Conservation (phyloP, 169 alveolate species). For the Plasmodium chabaudi region DNA sequence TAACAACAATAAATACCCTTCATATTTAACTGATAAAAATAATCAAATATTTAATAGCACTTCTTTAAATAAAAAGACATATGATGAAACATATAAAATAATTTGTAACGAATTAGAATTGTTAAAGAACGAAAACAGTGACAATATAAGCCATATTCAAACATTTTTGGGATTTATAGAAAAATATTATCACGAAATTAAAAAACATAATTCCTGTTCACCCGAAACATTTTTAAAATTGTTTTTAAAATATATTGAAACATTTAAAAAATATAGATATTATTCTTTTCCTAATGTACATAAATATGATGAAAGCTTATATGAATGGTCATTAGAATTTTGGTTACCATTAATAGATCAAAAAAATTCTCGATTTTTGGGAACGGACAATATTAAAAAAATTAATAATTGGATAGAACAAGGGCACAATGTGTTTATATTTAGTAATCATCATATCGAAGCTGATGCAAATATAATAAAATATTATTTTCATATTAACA, state of each 20-base stretch:
- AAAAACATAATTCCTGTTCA: slow-evolving; percentile 63
- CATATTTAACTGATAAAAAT: slow-evolving; percentile 7
- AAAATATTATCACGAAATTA: slow-evolving; percentile 47
- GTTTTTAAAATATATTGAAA: slow-evolving; percentile 26
- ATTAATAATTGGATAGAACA: slow-evolving; percentile 59
- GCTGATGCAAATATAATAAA: slow-evolving; percentile 77
- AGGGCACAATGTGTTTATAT: slow-evolving; percentile 59
- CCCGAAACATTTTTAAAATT: slow-evolving; percentile 46
- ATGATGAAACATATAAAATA: slow-evolving; percentile 41
- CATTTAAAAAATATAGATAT: slow-evolving; percentile 63
- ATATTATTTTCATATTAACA: slow-evolving; percentile 45
- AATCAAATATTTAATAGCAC: slow-evolving; percentile 4
- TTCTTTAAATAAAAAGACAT: slow-evolving; percentile 16
- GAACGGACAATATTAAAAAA: slow-evolving; percentile 43
- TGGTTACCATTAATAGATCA: slow-evolving; percentile 67
- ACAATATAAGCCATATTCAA: slow-evolving; percentile 21
- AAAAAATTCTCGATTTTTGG: slow-evolving; percentile 63
- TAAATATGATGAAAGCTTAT: slow-evolving; percentile 54
- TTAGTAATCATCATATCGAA: slow-evolving; percentile 78
- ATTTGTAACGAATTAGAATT: slow-evolving; percentile 23
- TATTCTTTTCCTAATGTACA: slow-evolving; percentile 69
- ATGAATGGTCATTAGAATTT: slow-evolving; percentile 73
- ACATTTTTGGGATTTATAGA: slow-evolving; percentile 66
- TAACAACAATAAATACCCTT: neutral
- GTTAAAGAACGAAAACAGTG: slow-evolving; percentile 46